A percentile compares a stretch with the other conserved stretches of the same genome.
Conservation (phyloP, 2,329 filamentous ascomycete species). For the Aquanectria penicillioides region DNA sequence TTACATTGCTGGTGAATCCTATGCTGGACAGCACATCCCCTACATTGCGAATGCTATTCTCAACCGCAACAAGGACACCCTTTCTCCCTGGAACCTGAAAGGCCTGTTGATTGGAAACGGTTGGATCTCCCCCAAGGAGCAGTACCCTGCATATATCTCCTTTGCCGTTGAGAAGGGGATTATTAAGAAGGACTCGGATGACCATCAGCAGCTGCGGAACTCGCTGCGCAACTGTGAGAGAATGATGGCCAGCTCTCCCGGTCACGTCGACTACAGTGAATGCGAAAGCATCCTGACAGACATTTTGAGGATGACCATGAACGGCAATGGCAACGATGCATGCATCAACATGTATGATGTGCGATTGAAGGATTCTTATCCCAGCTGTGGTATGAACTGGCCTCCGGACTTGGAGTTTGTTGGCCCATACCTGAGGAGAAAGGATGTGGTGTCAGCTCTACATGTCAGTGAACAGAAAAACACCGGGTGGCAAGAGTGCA, state of each 20-base stretch:
- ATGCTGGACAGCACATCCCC: slow-evolving; percentile 95
- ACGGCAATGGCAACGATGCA: slow-evolving; percentile 60
- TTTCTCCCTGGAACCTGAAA: slow-evolving; percentile 75
- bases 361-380: slow-evolving; percentile 80
- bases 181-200: slow-evolving; percentile 72
- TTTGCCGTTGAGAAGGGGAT: slow-evolving; percentile 83
- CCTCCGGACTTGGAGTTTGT: slow-evolving; percentile 84
- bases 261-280: slow-evolving; percentile 69
- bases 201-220: slow-evolving; percentile 72
- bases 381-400: slow-evolving; percentile 97
- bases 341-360: slow-evolving; percentile 99
- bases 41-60: slow-evolving; percentile 95
- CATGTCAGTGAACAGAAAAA: slow-evolving; percentile 85
- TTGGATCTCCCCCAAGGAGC: slow-evolving; percentile 91
- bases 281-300: slow-evolving; percentile 84
- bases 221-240: slow-evolving; percentile 76
- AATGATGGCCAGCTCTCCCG: slow-evolving; percentile 58
- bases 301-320: slow-evolving; percentile 74
- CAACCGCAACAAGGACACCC: slow-evolving; percentile 78
- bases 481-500: slow-evolving; percentile 93
- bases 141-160: slow-evolving; percentile 87
- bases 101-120: slow-evolving; percentile 96
- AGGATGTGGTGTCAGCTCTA: slow-evolving; percentile 82
- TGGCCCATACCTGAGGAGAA: slow-evolving; percentile 83
- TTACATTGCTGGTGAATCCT: slow-evolving; percentile 96